Evolutionary conservation across 2,329 filamentous ascomycete species (phyloP), one percentile per base, ranked within the genome.

Genomic region (Colletotrichum sp.): DNA sequence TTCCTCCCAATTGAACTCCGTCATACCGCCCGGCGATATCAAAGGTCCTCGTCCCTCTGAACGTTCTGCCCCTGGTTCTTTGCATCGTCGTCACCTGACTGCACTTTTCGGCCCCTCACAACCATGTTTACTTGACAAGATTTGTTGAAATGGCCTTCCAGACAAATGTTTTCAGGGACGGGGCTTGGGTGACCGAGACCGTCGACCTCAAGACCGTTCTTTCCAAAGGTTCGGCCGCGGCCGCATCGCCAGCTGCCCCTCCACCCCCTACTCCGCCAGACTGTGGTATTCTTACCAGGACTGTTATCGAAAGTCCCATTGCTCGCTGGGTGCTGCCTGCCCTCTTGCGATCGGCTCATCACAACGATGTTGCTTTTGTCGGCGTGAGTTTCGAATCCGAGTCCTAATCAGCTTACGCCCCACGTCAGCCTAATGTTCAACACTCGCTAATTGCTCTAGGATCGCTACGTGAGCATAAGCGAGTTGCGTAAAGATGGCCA

Each of bases 321-420:
- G 90, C 94, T 72, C 93, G 93, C 81, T 94, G 91, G 87, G 93
- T 98, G 59, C 86, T 98, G 16, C 95, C 96, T 14, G 95, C 93
- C n/a, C 92, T 93, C 75, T 87, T 99, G 75, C 91, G 96, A 74
- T 93, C 93, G 71, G 88, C 89, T 68, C 84, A 89, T 59, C 88
- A 92, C 76, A 96, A 97, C 79, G 96, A 99, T 85, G 92, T 98
- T 78, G 93, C 96, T 48, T 95, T 98, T 80, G 90, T 99, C 73
- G 95, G 96, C 70, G 93, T 94, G 88, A 85, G 92, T 89, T 34
- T 52, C 43, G n/a, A 52, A 52, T 13, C 43, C n/a, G n/a, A 21
- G 12, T 28, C 8, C 66, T 36, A 70, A 70, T 75, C 18, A 36
- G 73, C 57, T 66, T 65, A 32, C 59, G 21, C 68, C 36, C 71